Conservation (phyloP, 257 asterid genomes). For the Lycium barbarum region DNA sequence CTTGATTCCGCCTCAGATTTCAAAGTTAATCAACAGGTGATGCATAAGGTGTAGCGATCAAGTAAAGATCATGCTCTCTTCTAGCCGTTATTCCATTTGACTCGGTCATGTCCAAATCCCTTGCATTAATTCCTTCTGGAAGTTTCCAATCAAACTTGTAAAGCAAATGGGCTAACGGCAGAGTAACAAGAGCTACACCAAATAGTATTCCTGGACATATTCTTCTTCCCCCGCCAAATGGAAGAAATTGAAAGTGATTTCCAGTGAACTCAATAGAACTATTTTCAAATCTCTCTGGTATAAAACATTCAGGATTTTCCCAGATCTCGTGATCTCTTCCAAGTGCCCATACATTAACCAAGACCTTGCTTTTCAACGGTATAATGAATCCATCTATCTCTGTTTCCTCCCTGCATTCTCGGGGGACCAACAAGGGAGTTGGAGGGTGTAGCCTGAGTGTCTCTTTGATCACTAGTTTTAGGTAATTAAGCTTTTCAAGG, state of each 20-base stretch:
- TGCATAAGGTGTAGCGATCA: background rate
- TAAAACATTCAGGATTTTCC: slow-evolving; percentile 20
- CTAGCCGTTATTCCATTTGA: background rate
- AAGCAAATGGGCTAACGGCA: slow-evolving; percentile 30
- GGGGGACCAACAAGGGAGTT: slow-evolving; percentile 25
- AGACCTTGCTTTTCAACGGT: slow-evolving; percentile 21
- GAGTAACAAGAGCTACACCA: slow-evolving; percentile 25
- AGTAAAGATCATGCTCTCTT: slow-evolving; percentile 23
- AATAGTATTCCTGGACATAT: background rate
- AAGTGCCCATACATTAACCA: slow-evolving; percentile 34
- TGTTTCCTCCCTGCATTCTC: slow-evolving; percentile 35
- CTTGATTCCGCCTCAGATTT: no score
- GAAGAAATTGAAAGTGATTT: background rate
- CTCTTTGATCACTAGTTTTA: background rate
- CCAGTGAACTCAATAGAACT: background rate
- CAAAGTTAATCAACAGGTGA: no score
- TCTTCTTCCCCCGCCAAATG: background rate
- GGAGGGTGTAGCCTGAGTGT: slow-evolving; percentile 26
- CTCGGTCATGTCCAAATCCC: slow-evolving; percentile 13
- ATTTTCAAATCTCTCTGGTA: slow-evolving; percentile 35
- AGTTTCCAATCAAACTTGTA: slow-evolving; percentile 36
- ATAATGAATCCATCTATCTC: slow-evolving; percentile 24
- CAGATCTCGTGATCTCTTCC: background rate
- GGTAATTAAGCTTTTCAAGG: slow-evolving; percentile 1
- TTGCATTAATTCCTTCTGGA: background rate